These are phyloP conservation scores for Ophiocordyceps australis DNA, from an alignment of 2,329 filamentous ascomycete species.

Conservation along the genomic window DNA sequence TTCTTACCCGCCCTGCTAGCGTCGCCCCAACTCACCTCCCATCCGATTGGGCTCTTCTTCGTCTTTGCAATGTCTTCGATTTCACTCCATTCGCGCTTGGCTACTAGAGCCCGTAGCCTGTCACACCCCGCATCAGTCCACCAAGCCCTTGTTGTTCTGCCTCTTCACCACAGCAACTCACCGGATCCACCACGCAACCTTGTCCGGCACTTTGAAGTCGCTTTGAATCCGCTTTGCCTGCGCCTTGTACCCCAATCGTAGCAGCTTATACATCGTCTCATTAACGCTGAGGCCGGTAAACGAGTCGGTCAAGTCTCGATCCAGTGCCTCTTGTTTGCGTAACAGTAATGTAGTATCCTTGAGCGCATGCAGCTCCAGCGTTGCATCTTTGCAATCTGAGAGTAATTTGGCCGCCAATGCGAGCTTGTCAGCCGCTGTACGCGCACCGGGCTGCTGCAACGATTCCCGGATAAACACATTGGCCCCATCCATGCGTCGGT, in stretches of 20 bases:
- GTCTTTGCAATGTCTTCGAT: constrained; percentile 68
- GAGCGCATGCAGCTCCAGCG: constrained; percentile 55
- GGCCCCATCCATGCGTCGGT: constrained; percentile 73
- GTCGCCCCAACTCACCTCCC: constrained; percentile 53
- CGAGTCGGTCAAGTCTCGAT: constrained; percentile 60
- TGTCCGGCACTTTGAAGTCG: constrained; percentile 88
- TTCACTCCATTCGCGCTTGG: constrained; percentile 80
- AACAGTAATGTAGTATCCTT: constrained; percentile 68
- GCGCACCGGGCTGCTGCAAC: constrained; percentile 50
- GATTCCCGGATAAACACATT: constrained; percentile 78
- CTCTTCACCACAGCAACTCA: constrained; percentile 21
- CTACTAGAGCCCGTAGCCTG: constrained; percentile 71
- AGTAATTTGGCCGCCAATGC: constrained; percentile 72
- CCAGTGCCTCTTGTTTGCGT: constrained; percentile 71
- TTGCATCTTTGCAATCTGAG: constrained; percentile 62
- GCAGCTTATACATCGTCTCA: constrained; percentile 79
- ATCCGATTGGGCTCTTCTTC: constrained; percentile 83
- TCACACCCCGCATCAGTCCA: background rate
- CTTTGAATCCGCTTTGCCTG: constrained; percentile 74
- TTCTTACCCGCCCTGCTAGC: background rate
- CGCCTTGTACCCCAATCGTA: constrained; percentile 64
- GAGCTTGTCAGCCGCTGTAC: constrained; percentile 66
- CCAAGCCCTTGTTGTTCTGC: background rate
- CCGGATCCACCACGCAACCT: constrained; percentile 73
- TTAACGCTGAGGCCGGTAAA: constrained; percentile 79